Conservation (phyloP, 768 basidiomycete species). For the Omphalotus guepiniiformis region DNA sequence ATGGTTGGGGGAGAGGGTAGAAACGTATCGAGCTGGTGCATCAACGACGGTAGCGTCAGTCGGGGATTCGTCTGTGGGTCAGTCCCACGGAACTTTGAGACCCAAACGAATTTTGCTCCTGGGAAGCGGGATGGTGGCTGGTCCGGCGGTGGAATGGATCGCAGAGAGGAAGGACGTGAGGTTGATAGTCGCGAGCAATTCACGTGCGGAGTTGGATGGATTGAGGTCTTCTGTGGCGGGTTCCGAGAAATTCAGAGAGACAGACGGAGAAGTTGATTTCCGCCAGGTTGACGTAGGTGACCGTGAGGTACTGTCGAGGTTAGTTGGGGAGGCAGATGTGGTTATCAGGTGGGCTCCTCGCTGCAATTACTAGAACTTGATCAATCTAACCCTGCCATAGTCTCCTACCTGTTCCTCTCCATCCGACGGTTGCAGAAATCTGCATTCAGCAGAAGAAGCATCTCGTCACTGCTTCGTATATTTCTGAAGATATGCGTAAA, state of each 20-base stretch:
- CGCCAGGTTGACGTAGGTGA: slow-evolving; percentile 60
- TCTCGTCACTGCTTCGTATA: slow-evolving; percentile 89
- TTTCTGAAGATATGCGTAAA: slow-evolving; percentile 69
- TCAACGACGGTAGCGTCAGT: background rate
- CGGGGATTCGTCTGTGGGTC: background rate
- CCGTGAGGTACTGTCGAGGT: slow-evolving; percentile 33
- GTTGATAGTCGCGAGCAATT: slow-evolving; percentile 44
- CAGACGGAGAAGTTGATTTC: slow-evolving; percentile 49
- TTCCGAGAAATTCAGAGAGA: too few species aligned
- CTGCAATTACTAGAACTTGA: background rate
- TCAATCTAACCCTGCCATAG: slow-evolving; percentile 32
- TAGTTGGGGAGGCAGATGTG: slow-evolving; percentile 67
- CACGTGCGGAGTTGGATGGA: background rate
- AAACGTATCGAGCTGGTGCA: slow-evolving; percentile 30
- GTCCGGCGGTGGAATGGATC: slow-evolving; percentile 78
- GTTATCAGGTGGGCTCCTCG: slow-evolving; percentile 64
- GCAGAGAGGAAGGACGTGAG: slow-evolving; percentile 57
- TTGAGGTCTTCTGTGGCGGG: background rate
- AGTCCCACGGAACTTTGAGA: slow-evolving; percentile 10
- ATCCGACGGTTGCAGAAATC: slow-evolving; percentile 62
- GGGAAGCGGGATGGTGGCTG: slow-evolving; percentile 95
- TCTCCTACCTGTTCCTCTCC: slow-evolving; percentile 74
- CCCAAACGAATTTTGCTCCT: slow-evolving; percentile 75
- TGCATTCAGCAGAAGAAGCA: slow-evolving; percentile 71
- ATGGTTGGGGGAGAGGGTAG: slow-evolving; percentile 56